A percentile compares a stretch with the other conserved stretches of the same genome.
phyloP scores from a whole-genome alignment of 2,329 filamentous ascomycete genomes.

The Ophiostoma novo-ulmi region DNA sequence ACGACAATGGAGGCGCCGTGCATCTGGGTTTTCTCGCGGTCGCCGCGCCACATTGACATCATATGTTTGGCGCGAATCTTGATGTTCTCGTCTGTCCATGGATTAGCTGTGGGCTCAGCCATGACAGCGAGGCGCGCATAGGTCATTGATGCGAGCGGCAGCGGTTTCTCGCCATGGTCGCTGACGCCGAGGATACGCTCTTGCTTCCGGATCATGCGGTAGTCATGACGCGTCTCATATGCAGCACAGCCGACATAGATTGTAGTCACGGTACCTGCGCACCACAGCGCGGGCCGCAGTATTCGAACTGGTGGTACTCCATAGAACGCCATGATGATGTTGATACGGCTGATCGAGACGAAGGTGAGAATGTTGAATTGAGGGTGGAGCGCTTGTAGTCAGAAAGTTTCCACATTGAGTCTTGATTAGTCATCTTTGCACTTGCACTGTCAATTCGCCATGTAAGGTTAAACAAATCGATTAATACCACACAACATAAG shows the following conservation, averaged over 20 bases:
- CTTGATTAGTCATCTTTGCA: background rate
- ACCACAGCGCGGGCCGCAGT: slow-evolving; percentile 28
- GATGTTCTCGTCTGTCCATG: slow-evolving; percentile 12
- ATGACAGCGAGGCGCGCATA: slow-evolving; percentile 1
- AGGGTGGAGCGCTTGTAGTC: background rate
- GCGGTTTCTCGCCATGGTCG: background rate
- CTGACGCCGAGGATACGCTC: slow-evolving; percentile 16
- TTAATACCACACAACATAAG: background rate
- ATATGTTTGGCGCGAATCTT: background rate
- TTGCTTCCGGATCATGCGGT: slow-evolving; percentile 21
- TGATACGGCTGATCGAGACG: background rate
- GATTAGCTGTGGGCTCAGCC: background rate
- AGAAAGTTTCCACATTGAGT: background rate
- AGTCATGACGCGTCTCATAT: slow-evolving; percentile 26
- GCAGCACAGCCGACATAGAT: slow-evolving; percentile 26
- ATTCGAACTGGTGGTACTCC: slow-evolving; percentile 27
- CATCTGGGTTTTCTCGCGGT: background rate
- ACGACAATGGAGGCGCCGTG: slow-evolving; percentile 6
- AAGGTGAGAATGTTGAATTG: background rate
- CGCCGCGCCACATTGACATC: background rate
- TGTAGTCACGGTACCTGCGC: slow-evolving; percentile 24
- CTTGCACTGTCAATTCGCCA: background rate
- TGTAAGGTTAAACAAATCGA: background rate
- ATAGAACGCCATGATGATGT: background rate
- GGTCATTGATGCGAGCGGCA: background rate